Evolutionary conservation across 2,329 filamentous ascomycete species (phyloP).

Genomic region (Aspergillus tamarii): DNA sequence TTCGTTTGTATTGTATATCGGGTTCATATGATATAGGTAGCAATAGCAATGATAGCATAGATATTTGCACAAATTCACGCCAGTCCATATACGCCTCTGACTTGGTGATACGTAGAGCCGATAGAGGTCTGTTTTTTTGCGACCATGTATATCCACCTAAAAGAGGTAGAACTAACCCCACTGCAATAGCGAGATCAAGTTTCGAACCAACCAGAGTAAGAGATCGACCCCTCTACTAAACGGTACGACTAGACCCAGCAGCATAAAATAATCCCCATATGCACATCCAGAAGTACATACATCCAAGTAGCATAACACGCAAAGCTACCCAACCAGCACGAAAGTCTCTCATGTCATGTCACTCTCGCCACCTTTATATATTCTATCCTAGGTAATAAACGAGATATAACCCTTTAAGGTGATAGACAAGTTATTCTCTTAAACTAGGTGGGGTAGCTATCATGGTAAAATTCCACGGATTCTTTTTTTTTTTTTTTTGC

Average conservation of each 20-base stretch:
- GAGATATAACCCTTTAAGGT: background rate
- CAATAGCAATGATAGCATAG: background rate
- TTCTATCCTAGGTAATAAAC: too few relatives aligned
- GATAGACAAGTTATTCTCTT: background rate
- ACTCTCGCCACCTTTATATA: background rate
- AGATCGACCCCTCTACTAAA: too few relatives aligned
- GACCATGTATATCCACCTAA: too few relatives aligned
- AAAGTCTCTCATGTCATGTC: background rate
- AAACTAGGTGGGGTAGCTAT: background rate
- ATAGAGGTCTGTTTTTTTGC: background rate
- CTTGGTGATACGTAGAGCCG: background rate
- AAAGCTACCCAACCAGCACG: background rate
- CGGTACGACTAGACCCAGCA: too few relatives aligned
- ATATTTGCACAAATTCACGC: background rate
- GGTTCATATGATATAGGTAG: slow-evolving; percentile 2
- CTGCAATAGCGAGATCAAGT: too few relatives aligned
- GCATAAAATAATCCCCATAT: too few relatives aligned
- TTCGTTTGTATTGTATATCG: slow-evolving; percentile 8
- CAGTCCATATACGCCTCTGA: background rate
- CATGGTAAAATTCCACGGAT: too few relatives aligned
- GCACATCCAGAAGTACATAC: too few relatives aligned
- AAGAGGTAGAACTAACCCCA: too few relatives aligned
- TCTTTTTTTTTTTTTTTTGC: too few relatives aligned
- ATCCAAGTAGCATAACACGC: background rate
- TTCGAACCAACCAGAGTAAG: too few relatives aligned